Base-by-base conservation (phyloP, 495 filamentous ascomycete genomes). In the Neurospora sp. region DNA sequence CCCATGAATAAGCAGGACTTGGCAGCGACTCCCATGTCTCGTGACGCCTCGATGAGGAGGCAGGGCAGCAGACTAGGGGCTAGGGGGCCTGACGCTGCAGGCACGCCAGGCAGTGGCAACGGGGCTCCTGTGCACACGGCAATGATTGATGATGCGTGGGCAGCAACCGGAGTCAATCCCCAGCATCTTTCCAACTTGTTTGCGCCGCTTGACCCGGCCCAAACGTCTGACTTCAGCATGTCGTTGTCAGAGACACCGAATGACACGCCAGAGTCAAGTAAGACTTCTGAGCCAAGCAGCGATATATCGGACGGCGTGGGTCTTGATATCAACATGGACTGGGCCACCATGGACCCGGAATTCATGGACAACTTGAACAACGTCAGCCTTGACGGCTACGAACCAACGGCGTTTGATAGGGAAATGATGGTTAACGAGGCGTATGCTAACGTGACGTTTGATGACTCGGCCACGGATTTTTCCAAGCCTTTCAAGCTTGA, bases 201-300 rank as follows among this genome's bases (percentile, higher is more conserved):
- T 38, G 73, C 74, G 12, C 72, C 75, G 12, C 35, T 76, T 41
- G 79, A 81, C n/a, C 40, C 79, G 16, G 69, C 81, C 6, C 75
- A 65, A 84, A 80, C 14, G 77, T 85, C 80, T 0, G 86, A 88
- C 65, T 81, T 85, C 77, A 81, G 75, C 68, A 76, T 83, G 9
- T 87, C 86, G 72, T 81, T 85, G 38, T 78, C 79, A 12, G 73
- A 85, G 53, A 85, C 86, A 61, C 86, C 86, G 0, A 87, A 88
- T 40, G 86, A 87, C 73, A 88, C 86, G 10, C 86, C 86, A 8
- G 86, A 87, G 69, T 88, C 86, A 9, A 84, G 82, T 77, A 87
- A 87, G 75, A 74, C 78, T 53, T 87, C 86, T 37, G 86, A 88
- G 71, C 83, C 84, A 31, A 88, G 83, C 68, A 87, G 85, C 75